Percentiles rank a stretch among this genome's conserved stretches.
These are phyloP conservation scores for Aspergillus costaricaensis DNA, from an alignment of 2,329 filamentous ascomycete species.

Conservation along the genomic window DNA sequence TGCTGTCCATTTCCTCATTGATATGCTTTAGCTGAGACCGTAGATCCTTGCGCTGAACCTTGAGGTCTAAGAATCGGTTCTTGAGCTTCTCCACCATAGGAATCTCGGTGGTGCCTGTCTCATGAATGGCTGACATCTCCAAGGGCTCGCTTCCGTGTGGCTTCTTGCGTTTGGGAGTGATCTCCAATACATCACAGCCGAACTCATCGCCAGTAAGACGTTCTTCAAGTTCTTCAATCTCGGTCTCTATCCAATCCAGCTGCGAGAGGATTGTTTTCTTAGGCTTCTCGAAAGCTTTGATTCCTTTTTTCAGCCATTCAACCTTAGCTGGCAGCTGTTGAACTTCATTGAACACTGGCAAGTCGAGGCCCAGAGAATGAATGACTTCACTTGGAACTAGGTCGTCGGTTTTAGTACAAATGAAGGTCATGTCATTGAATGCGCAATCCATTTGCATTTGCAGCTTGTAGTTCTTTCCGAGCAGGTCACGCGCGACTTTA, in stretches of 20 bases:
- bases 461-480: slow-evolving; percentile 59
- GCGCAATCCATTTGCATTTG: slow-evolving; percentile 62
- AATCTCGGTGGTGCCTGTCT: not conserved
- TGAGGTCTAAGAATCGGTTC: not conserved
- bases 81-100: not conserved
- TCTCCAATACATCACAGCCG: not conserved
- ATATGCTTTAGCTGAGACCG: not conserved
- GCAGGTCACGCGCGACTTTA: slow-evolving; percentile 58
- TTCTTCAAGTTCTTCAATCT: not conserved
- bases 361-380: slow-evolving; percentile 40
- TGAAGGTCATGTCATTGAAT: slow-evolving; percentile 59
- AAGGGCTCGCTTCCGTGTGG: too few species aligned
- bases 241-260: not conserved
- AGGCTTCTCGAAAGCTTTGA: not conserved
- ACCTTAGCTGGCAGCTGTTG: not conserved
- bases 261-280: not conserved
- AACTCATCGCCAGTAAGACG: not conserved
- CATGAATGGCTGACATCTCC: too few species aligned
- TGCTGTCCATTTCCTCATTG: slow-evolving; percentile 18
- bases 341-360: not conserved
- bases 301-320: too few species aligned
- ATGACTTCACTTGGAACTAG: slow-evolving; percentile 54
- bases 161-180: not conserved
- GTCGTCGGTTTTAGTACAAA: slow-evolving; percentile 66
- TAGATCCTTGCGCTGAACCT: not conserved